Evolutionary conservation across 2,329 filamentous ascomycete genomes (phyloP), one percentile per base, ranked within the genome.

Genomic region (Beauveria scarabaeidicola): DNA sequence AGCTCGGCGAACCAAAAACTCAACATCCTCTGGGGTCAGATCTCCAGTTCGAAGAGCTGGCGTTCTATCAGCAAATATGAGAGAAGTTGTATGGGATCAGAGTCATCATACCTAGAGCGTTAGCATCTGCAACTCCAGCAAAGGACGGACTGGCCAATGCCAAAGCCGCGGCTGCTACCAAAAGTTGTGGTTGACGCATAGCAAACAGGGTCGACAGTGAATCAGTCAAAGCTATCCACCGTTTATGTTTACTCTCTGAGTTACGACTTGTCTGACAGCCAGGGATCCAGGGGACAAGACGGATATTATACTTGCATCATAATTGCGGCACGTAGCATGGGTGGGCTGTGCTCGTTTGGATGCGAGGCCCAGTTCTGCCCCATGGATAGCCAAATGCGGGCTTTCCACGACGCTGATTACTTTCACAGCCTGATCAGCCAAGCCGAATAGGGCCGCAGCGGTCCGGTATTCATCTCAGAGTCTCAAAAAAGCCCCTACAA

Each of bases 1-100:
- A 17, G 59, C 59, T 44, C 59, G 52, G 36, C 59, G 59, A 32
- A 56, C n/a, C 1, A 60, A 19, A n/a, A 60, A 60, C 6, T 60
- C 59, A 4, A 60, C 15, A 41, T 60, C 59, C 7, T 47, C 38
- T 1, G 52, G 47, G 5, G 32, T 46, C 7, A 60, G 15, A 13
- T 56, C 59, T 29, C n/a, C 47, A 17, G n/a, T 52, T 38, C 52
- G 23, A 1, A 50, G 36, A 25, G 43, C 51, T 58, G 19, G 15
- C 6, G 8, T 11, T 36, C 8, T 27, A 32, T 59, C 54, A 50
- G 44, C 27, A 15, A 32, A 9, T 19, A 13, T 25, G 13, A 13
- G 32, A 25, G n/a, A 27, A 46, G 15, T 8, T 2, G 1, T n/a
- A 32, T 4, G n/a, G 21, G 17, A 9, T 17, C 7, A 32, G 15